Conservation (phyloP, 1,284 basidiomycete species). For the Taiwanofungus camphoratus region DNA sequence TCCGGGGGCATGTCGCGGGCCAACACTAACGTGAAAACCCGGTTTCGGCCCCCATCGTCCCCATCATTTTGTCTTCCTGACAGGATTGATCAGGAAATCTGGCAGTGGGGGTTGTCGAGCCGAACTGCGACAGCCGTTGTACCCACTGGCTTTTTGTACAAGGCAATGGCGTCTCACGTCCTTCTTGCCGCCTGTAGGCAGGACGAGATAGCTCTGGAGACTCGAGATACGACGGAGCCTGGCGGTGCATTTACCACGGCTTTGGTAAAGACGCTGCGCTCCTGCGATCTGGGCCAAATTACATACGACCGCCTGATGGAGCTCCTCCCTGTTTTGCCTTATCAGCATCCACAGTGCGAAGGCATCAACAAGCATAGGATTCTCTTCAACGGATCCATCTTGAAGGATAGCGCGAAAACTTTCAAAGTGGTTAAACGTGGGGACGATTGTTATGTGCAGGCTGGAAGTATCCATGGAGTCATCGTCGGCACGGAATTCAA, state of each 20-base stretch:
- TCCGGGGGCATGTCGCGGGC: slow-evolving; percentile 8
- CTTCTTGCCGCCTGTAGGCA: slow-evolving; percentile 12
- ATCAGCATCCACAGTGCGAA: slow-evolving; percentile 15
- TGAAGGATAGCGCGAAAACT: background rate
- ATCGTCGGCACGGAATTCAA: slow-evolving; percentile 7
- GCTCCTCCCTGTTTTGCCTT: background rate
- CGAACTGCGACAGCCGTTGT: background rate
- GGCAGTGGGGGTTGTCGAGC: background rate
- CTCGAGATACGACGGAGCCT: background rate
- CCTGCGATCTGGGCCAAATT: background rate
- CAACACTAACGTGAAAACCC: background rate
- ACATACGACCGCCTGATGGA: slow-evolving; percentile 2
- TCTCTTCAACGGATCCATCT: slow-evolving; percentile 7
- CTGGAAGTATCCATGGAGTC: slow-evolving; percentile 11
- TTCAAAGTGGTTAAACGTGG: background rate
- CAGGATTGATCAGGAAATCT: background rate
- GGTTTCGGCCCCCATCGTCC: background rate
- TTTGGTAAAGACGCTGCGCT: slow-evolving; percentile 1
- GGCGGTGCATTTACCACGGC: slow-evolving; percentile 1
- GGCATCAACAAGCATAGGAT: slow-evolving; percentile 9
- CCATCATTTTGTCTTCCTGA: background rate
- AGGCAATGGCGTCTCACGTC: slow-evolving; percentile 11
- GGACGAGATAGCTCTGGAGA: slow-evolving; percentile 8
- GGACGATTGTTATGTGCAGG: slow-evolving; percentile 1
- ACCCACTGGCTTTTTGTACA: slow-evolving; percentile 3